phyloP scores from a whole-genome alignment of 1,284 basidiomycete species.

The Ceraceosorus guamensis region DNA sequence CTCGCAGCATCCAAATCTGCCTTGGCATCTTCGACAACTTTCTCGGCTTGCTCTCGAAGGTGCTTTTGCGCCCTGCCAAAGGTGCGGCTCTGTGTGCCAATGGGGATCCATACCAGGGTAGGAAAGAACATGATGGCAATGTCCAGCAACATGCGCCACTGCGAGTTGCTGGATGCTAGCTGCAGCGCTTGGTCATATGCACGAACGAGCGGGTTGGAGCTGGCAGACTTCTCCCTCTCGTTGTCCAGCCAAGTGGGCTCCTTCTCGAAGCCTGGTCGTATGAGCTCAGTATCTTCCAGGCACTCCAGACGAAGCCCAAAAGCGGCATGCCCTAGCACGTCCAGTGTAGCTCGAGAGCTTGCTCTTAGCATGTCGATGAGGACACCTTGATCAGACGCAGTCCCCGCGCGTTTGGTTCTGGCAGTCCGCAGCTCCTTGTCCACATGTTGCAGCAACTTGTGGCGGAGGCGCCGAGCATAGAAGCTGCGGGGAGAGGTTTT shows the following conservation, averaged over 20 bases:
- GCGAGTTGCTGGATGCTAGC: neutral
- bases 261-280: constrained; percentile 10
- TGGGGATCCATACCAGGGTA: neutral
- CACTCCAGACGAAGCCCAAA: constrained; percentile 5
- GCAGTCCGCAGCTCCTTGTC: no score
- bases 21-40: constrained; percentile 3
- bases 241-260: constrained; percentile 78
- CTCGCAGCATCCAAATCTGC: neutral
- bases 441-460: neutral
- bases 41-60: constrained; percentile 1
- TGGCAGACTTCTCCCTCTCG: constrained; percentile 62
- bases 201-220: constrained; percentile 6
- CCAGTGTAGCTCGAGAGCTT: neutral
- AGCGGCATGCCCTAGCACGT: constrained; percentile 10
- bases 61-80: constrained; percentile 2
- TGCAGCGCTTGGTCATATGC: constrained; percentile 7
- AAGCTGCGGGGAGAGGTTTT: neutral
- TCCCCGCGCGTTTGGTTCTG: no score
- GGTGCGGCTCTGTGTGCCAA: neutral
- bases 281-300: constrained; percentile 17
- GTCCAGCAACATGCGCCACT: neutral
- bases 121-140: constrained; percentile 8
- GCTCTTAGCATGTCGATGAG: constrained; percentile 4
- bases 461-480: neutral
- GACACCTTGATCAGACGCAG: no score